phyloP scores from a whole-genome alignment of 2,329 filamentous ascomycete species.

The Fusarium equiseti region DNA sequence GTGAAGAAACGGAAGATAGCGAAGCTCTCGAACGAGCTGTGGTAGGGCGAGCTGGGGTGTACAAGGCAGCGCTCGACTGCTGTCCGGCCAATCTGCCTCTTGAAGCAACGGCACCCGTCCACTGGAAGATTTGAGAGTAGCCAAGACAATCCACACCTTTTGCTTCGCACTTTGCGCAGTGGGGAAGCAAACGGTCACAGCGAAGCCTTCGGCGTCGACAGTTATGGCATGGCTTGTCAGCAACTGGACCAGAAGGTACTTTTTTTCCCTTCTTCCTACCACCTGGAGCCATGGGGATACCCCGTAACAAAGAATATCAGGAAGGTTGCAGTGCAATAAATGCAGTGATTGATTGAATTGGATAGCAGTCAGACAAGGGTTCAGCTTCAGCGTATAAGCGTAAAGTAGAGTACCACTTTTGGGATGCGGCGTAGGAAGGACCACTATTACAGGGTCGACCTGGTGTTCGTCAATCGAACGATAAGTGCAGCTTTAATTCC shows the following conservation, averaged over 20 bases:
- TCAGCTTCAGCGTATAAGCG: constrained; percentile 35
- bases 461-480: constrained; percentile 26
- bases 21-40: constrained; percentile 35
- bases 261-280: constrained; percentile 44
- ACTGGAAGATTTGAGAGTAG: constrained; percentile 65
- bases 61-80: constrained; percentile 53
- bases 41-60: constrained; percentile 32
- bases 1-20: constrained; percentile 36
- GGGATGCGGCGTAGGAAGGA: constrained; percentile 33
- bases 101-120: constrained; percentile 62
- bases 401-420: constrained; percentile 17
- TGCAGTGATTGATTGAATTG: constrained; percentile 8
- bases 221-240: constrained; percentile 62
- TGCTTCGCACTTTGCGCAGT: constrained; percentile 64
- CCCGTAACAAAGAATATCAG: constrained; percentile 12
- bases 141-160: constrained; percentile 65
- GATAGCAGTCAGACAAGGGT: constrained; percentile 20
- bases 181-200: constrained; percentile 64
- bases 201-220: constrained; percentile 65
- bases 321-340: constrained; percentile 8
- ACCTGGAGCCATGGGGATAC: constrained; percentile 42
- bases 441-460: constrained; percentile 38
- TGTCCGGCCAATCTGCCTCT: constrained; percentile 58
- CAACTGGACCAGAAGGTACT: constrained; percentile 43
- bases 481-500: constrained; percentile 12